Conservation (phyloP, 2,329 filamentous ascomycete genomes). For the Fusarium compactum region DNA sequence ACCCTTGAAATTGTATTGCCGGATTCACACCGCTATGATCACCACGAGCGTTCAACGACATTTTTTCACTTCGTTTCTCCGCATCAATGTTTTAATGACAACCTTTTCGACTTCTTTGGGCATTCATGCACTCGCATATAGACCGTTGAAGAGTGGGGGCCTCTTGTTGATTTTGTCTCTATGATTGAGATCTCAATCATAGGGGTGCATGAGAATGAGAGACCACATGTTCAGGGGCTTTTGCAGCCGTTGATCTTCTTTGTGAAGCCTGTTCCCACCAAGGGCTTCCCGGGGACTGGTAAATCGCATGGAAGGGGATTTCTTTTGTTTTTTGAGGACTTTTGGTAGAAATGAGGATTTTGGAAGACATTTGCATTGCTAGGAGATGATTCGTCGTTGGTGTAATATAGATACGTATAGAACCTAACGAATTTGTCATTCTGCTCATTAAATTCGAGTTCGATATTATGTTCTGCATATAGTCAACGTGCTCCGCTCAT, state of each 20-base stretch:
- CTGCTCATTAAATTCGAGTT: constrained; percentile 12
- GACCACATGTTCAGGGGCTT: constrained; percentile 18
- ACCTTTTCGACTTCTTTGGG: constrained; percentile 21
- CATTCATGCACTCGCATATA: constrained; percentile 31
- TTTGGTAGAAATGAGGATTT: constrained; percentile 23
- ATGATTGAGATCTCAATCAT: background rate
- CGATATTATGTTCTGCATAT: constrained; percentile 3
- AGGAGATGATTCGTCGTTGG: constrained; percentile 42
- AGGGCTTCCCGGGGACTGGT: constrained; percentile 13
- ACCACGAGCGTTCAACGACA: constrained; percentile 32
- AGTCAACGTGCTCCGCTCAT: constrained; percentile 9
- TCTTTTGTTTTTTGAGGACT: constrained; percentile 32
- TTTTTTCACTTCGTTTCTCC: constrained; percentile 32
- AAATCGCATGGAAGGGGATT: constrained; percentile 24
- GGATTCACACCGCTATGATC: constrained; percentile 17
- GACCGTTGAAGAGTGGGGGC: constrained; percentile 11
- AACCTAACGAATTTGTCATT: constrained; percentile 39
- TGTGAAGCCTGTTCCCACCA: constrained; percentile 5
- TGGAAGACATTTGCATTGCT: constrained; percentile 39
- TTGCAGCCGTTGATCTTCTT: constrained; percentile 24
- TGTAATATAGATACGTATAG: constrained; percentile 41
- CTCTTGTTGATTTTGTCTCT: background rate
- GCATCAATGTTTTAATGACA: constrained; percentile 40
- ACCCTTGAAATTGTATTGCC: background rate
- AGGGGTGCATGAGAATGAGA: constrained; percentile 1